Conservation (phyloP, 2,329 filamentous ascomycete genomes). For the Ciborinia camelliae region DNA sequence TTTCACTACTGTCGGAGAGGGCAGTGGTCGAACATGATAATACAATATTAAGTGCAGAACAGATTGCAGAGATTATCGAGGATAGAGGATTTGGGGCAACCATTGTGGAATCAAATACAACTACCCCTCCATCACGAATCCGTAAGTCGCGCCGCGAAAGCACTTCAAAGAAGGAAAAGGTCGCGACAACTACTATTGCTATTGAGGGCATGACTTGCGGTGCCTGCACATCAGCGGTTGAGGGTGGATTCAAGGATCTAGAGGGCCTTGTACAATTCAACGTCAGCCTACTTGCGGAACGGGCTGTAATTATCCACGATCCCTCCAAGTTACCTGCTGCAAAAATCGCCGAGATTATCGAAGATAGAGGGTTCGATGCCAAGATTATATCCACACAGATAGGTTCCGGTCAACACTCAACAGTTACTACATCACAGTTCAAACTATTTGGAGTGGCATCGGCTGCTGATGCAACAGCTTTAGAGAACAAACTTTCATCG, state of each 20-base stretch:
- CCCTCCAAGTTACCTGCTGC: conserved; percentile 65
- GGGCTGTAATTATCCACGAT: conserved; percentile 85
- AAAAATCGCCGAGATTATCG: conserved; percentile 77
- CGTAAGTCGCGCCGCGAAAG: conserved; percentile 36
- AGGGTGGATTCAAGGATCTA: conserved; percentile 73
- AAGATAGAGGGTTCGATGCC: conserved; percentile 87
- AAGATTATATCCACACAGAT: conserved; percentile 72
- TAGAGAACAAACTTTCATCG: conserved; percentile 65
- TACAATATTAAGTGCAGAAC: conserved; percentile 47
- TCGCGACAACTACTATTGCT: conserved; percentile 75
- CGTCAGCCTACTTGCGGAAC: conserved; percentile 88
- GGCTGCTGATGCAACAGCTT: conserved; percentile 63
- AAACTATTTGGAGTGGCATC: conserved; percentile 80
- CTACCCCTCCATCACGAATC: conserved; percentile 38
- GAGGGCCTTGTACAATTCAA: conserved; percentile 86
- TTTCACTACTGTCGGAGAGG: conserved; percentile 79
- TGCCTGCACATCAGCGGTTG: conserved; percentile 89
- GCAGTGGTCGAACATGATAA: conserved; percentile 81
- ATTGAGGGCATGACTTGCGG: conserved; percentile 98
- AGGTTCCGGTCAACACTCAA: conserved; percentile 52
- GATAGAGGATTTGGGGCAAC: conserved; percentile 78
- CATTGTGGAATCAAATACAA: conserved; percentile 66
- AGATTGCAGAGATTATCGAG: conserved; percentile 57
- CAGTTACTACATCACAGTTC: conserved; percentile 65
- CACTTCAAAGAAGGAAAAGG: conserved; percentile 34